Conservation (phyloP, 2,329 filamentous ascomycete species). For the Verticillium nubilum region DNA sequence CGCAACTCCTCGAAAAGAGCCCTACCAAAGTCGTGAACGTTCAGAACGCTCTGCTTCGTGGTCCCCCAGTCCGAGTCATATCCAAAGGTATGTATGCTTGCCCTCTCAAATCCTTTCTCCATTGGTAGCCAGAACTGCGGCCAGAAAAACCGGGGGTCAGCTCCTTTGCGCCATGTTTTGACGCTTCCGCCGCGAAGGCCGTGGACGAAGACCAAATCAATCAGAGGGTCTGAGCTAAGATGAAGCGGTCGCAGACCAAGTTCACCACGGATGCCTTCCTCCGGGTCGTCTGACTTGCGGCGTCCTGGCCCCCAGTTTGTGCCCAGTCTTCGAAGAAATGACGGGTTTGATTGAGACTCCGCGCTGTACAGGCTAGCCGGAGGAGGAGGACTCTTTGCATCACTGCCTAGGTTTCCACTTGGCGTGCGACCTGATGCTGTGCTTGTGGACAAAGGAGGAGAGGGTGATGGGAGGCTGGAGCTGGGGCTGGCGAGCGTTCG, state of each 20-base stretch:
- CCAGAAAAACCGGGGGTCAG: conserved; percentile 28
- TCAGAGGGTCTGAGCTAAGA: conserved; percentile 19
- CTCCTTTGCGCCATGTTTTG: conserved; percentile 32
- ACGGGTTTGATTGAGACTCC: too few relatives aligned
- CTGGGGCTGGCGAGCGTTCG: too few relatives aligned
- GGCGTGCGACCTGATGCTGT: too few relatives aligned
- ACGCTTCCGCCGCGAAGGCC: conserved; percentile 32
- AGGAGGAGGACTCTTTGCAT: too few relatives aligned
- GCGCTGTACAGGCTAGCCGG: too few relatives aligned
- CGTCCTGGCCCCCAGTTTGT: background rate
- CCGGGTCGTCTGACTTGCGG: too few relatives aligned
- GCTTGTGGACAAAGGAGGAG: too few relatives aligned
- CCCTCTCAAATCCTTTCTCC: conserved; percentile 21
- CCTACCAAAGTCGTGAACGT: conserved; percentile 24
- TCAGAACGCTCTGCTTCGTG: conserved; percentile 13
- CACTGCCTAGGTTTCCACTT: too few relatives aligned
- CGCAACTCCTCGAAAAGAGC: conserved; percentile 21
- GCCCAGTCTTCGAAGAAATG: background rate
- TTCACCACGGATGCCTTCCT: conserved; percentile 11
- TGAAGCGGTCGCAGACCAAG: conserved; percentile 20
- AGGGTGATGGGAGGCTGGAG: too few relatives aligned
- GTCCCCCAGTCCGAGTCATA: conserved; percentile 23
- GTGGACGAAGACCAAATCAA: conserved; percentile 36
- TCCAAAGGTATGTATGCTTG: conserved; percentile 23
- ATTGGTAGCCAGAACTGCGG: conserved; percentile 30